A percentile compares a stretch with the other conserved stretches of the same genome.
Evolutionary conservation across 1,139 yeast species (phyloP).

Genomic region (Suzukiozyma palmioleophila): DNA sequence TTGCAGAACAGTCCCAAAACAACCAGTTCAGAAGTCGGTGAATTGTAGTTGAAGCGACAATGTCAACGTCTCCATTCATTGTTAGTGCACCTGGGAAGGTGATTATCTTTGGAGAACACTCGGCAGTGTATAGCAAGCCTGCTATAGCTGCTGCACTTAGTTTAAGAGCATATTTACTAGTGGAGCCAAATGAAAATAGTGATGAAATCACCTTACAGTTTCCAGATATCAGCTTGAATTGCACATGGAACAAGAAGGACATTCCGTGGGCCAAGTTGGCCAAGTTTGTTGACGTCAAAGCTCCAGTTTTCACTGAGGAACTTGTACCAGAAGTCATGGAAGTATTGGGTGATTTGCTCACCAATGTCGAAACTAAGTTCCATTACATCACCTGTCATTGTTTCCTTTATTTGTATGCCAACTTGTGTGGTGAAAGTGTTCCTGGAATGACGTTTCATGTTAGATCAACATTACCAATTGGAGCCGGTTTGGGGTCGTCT

Average conservation of each 20-base stretch:
- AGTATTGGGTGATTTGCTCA: conserved; percentile 40
- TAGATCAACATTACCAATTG: conserved; percentile 85
- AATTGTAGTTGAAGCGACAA: neutral
- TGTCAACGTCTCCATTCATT: conserved; percentile 43
- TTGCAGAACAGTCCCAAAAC: neutral
- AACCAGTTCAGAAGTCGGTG: neutral
- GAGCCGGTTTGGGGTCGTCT: conserved; percentile 96
- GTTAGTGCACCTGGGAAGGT: conserved; percentile 97
- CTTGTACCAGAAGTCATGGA: conserved; percentile 58
- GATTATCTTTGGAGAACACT: conserved; percentile 93
- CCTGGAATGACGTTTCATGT: conserved; percentile 60
- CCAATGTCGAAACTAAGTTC: conserved; percentile 45
- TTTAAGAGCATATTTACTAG: conserved; percentile 74
- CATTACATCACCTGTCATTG: conserved; percentile 84
- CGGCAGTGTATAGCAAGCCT: conserved; percentile 90
- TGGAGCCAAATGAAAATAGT: conserved; percentile 37
- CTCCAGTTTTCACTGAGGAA: conserved; percentile 47
- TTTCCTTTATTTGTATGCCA: conserved; percentile 71
- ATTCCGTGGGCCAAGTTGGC: conserved; percentile 57
- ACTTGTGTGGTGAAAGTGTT: conserved; percentile 45
- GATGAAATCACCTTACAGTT: conserved; percentile 59
- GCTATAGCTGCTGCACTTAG: conserved; percentile 90
- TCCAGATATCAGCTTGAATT: conserved; percentile 72
- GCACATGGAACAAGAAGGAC: conserved; percentile 55
- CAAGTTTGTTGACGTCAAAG: conserved; percentile 14